These are phyloP conservation scores for Gaeumannomyces tritici DNA, from an alignment of 2,329 filamentous ascomycete genomes.

Conservation along the genomic window DNA sequence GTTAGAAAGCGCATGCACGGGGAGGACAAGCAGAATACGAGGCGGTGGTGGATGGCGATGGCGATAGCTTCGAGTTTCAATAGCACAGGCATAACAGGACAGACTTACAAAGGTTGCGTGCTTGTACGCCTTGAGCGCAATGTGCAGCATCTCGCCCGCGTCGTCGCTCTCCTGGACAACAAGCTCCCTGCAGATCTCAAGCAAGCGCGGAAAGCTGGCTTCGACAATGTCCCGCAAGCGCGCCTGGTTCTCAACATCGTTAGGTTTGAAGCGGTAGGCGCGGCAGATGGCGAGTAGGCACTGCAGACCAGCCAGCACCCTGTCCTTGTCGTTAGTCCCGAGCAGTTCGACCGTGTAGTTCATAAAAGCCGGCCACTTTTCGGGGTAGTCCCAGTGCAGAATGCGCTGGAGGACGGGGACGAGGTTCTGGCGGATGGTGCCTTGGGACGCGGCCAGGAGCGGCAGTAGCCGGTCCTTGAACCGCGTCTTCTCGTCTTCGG, in stretches of 20 bases:
- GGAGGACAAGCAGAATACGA: no score
- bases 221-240: slow-evolving; percentile 95
- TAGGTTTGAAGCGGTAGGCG: slow-evolving; percentile 85
- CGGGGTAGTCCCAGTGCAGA: slow-evolving; percentile 88
- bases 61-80: background rate
- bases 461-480: slow-evolving; percentile 85
- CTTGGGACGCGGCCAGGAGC: slow-evolving; percentile 70
- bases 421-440: slow-evolving; percentile 82
- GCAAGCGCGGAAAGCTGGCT: slow-evolving; percentile 77
- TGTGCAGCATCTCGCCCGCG: slow-evolving; percentile 91
- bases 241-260: slow-evolving; percentile 62
- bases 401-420: slow-evolving; percentile 94
- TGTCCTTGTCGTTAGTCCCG: slow-evolving; percentile 74
- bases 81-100: background rate
- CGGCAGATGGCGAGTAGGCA: slow-evolving; percentile 91
- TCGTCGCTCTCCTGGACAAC: slow-evolving; percentile 88
- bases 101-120: slow-evolving; percentile 84
- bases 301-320: slow-evolving; percentile 87
- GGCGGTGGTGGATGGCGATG: background rate
- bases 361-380: slow-evolving; percentile 89
- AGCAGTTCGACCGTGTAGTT: slow-evolving; percentile 85
- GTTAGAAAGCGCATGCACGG: no score
- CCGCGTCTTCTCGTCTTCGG: slow-evolving; percentile 79
- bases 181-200: slow-evolving; percentile 79
- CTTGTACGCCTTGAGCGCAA: slow-evolving; percentile 94